These are phyloP conservation scores for Cucurbita maxima DNA, from an alignment of 306 rosid genomes.

Conservation along the genomic window DNA sequence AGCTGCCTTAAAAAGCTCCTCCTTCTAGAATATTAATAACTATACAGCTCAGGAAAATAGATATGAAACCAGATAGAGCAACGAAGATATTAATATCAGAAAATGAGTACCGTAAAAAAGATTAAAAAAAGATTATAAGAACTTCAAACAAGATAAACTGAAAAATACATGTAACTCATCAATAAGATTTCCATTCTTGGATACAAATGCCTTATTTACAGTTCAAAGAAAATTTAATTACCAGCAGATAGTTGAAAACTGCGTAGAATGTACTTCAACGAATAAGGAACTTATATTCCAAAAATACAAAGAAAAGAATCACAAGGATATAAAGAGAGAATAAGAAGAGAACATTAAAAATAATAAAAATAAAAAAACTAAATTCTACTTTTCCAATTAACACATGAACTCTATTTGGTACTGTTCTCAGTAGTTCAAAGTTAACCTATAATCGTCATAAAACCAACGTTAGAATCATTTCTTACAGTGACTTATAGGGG, in stretches of 20 bases:
- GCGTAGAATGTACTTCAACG: neutral
- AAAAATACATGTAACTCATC: neutral
- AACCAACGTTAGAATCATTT: neutral
- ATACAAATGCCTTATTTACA: neutral
- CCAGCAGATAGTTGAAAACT: neutral
- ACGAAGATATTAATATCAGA: neutral
- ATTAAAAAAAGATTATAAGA: neutral
- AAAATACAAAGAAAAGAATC: neutral
- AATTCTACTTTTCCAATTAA: neutral
- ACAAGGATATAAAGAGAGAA: neutral
- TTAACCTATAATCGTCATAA: neutral
- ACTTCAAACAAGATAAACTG: neutral
- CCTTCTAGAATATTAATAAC: conserved; percentile 51
- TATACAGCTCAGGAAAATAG: conserved; percentile 11
- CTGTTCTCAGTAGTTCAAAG: neutral
- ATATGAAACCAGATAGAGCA: neutral
- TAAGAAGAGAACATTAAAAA: neutral
- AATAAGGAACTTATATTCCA: neutral
- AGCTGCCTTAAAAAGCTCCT: conserved; percentile 82
- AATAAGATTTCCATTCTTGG: neutral
- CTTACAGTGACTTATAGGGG: neutral
- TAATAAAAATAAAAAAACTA: neutral
- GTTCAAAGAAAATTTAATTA: neutral
- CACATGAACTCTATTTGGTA: neutral
- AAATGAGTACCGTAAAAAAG: neutral